Conservation (phyloP, 441 rosid species). For the Populus hybrid region DNA sequence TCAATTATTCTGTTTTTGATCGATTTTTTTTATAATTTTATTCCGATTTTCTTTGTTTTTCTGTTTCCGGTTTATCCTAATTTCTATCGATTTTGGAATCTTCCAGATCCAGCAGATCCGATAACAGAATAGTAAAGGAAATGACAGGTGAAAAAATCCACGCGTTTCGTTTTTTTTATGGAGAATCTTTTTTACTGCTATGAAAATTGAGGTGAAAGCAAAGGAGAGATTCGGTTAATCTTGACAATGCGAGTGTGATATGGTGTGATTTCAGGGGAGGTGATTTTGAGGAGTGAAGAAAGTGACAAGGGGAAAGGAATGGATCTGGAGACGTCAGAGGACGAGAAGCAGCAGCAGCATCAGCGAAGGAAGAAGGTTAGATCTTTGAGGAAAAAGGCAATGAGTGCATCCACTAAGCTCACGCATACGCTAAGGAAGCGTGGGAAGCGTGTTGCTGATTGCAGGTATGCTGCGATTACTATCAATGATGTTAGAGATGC, state of each 20-base stretch:
- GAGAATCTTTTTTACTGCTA: not conserved
- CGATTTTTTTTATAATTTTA: too few species aligned
- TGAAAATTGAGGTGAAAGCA: not conserved
- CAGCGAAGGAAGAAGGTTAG: slow-evolving; percentile 38
- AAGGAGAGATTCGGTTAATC: slow-evolving; percentile 5
- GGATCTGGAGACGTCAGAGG: slow-evolving; percentile 63
- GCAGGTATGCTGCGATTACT: slow-evolving; percentile 48
- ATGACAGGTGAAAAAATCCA: not conserved
- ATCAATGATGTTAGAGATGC: too few species aligned
- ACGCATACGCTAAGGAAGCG: slow-evolving; percentile 73
- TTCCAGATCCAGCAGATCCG: not conserved
- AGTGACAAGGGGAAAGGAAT: slow-evolving; percentile 38
- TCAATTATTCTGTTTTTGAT: too few species aligned
- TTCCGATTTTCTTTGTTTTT: too few species aligned
- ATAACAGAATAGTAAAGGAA: not conserved
- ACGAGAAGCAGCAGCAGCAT: slow-evolving; percentile 45
- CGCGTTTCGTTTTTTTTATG: too few species aligned
- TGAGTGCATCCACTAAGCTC: slow-evolving; percentile 67
- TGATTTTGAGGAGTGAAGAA: slow-evolving; percentile 37
- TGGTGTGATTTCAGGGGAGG: slow-evolving; percentile 37
- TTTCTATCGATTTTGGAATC: too few species aligned
- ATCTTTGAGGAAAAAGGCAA: slow-evolving; percentile 71
- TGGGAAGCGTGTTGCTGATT: slow-evolving; percentile 61
- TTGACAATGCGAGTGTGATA: slow-evolving; percentile 2
- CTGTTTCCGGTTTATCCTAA: too few species aligned